Conservation (phyloP, 345 rosid species). For the Gossypium sturtianum region DNA sequence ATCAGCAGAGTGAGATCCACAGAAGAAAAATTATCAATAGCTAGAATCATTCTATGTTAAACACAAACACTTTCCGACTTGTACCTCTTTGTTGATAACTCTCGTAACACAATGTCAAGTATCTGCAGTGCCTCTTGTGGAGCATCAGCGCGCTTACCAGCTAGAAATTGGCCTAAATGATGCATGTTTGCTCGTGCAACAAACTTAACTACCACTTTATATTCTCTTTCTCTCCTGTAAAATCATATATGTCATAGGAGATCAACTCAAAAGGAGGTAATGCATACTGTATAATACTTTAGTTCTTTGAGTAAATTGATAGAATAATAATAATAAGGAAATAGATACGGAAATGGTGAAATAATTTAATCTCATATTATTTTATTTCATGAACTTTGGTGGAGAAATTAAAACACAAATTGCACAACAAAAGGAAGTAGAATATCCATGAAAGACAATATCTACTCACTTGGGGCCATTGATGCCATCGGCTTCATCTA, state of each 20-base stretch:
- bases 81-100: slow-evolving; percentile 75
- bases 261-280: slow-evolving; percentile 3
- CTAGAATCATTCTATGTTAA: not conserved
- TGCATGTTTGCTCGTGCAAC: slow-evolving; percentile 84
- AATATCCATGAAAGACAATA: slow-evolving; percentile 5
- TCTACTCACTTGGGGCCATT: slow-evolving; percentile 74
- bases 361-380: not conserved
- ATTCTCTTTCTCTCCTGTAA: slow-evolving; percentile 73
- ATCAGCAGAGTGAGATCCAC: not conserved
- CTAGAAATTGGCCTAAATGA: slow-evolving; percentile 80
- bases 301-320: too few relatives aligned
- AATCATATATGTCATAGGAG: slow-evolving; percentile 8
- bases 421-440: not conserved
- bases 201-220: slow-evolving; percentile 76
- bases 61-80: not conserved
- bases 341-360: not conserved
- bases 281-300: not conserved
- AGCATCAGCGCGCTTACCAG: slow-evolving; percentile 86
- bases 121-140: slow-evolving; percentile 91
- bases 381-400: slow-evolving; percentile 1
- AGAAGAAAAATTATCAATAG: not conserved
- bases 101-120: slow-evolving; percentile 86
- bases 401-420: slow-evolving; percentile 6
- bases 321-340: not conserved
- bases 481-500: slow-evolving; percentile 70